Base-by-base conservation (phyloP, 2,329 filamentous ascomycete species). In the Aspergillus texensis region DNA sequence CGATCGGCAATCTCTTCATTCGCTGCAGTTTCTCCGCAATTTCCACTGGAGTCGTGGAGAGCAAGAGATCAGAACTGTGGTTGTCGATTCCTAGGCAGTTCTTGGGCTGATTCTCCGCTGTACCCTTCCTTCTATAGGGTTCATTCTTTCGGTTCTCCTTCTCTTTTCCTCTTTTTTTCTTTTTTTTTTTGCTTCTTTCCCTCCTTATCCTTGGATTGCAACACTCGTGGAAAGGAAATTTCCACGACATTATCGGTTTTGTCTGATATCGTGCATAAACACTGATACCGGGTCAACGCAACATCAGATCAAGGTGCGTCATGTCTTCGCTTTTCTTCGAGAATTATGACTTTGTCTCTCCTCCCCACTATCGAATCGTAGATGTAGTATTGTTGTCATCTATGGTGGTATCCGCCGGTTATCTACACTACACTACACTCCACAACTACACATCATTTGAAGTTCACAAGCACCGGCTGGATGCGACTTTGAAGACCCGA, bases 21-120 rank as follows among this genome's bases (percentile, higher is more conserved):
- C 32, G 52, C 11, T 55, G 32, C 32, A 55, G 52, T 8, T 55
- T 55, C 52, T 55, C 52, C 52, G 52, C 52, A 55, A 39, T 55
- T 55, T 55, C 52, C 52, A 55, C 52, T 55, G 10, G 52, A 39
- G n/a, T 53, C 28, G 48, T 53, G 48, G 48, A 53, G 48, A 53
- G 19, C 34, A 36, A 36, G 34, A 36, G 34, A 36, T 36, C 34
- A 14, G 34, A 36, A 36, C 48, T 53, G 48, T 53, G 48, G n/a
- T 53, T 30, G 19, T n/a, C 30, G 26, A 30, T n/a, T 53, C 28
- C 30, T 34, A n/a, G 19, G 12, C 14, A n/a, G 28, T 24, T 52
- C 48, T 34, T 52, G 46, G 45, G 14, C 6, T 50, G 26, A 50
- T 32, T 32, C 16, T 41, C 48, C 16, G 28, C 48, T n/a, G 19